Evolutionary conservation across 129 eudicot genomes (phyloP), one percentile per base, ranked within the genome.

Genomic region (Artemisia annua): DNA sequence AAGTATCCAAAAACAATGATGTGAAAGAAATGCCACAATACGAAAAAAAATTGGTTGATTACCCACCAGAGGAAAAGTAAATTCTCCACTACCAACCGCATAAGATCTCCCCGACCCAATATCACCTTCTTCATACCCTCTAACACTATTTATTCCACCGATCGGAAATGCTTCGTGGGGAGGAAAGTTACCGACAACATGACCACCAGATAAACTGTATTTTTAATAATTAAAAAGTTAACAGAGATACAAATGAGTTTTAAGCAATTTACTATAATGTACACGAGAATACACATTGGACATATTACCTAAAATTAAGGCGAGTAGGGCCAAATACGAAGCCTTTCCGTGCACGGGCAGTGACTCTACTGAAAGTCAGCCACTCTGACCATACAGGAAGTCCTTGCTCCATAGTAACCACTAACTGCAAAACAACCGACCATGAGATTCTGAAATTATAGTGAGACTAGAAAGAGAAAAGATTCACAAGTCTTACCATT

Each of bases 81-180:
- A 59, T 80, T 94, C 99, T 86, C 96, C 97, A 67, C 96, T 84
- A 71, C 97, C 97, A 79, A 90, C 96, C 63, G 70, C 93, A 76
- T 84, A 91, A 14, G 99, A 94, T 19, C 99, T 90, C 19, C 99
- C 97, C 0, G 99, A 90, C 61, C 97, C 97, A 77, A 94, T 95
- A 14, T 89, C 91, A 46, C 99, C 99, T 83, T 94, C 99, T 86
- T 94, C 99, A 76, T 94, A 94, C 20, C 99, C 99, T 81, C 99
- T 85, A 32, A 94, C 99, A 49, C 96, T 90, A 78, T 94, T 94
- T 60, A 97, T 94, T 74, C 99, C 99, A 71, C 99, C 99, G 67
- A 94, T 86, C 10, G 93, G 84, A 74, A 90, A 94, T 73, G 99
- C 99, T 84, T 94, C 99, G 80, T 90, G 97, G 1, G 99, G 97